Evolutionary conservation across 208 protist genomes (phyloP).

Genomic region (Zelonia costaricensis): DNA sequence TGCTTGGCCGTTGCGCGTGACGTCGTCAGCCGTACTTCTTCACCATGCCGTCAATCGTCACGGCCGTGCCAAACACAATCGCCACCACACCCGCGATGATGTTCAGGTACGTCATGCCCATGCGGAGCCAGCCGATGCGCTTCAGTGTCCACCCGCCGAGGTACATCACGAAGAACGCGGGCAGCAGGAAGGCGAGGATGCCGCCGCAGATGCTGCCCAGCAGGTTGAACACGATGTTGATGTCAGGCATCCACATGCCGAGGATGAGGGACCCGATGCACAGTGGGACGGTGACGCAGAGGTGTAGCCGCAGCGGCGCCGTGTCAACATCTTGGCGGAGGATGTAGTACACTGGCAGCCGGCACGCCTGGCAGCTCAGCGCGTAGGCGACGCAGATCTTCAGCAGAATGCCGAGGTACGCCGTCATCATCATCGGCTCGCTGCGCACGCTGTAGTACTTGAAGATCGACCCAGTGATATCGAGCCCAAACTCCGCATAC

Average conservation of each 20-base stretch:
- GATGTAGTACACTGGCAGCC: slow-evolving; percentile 44
- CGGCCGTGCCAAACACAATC: slow-evolving; percentile 58
- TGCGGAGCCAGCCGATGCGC: slow-evolving; percentile 30
- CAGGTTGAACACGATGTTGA: slow-evolving; percentile 70
- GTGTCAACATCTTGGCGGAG: slow-evolving; percentile 30
- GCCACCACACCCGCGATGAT: slow-evolving; percentile 54
- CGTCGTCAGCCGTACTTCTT: slow-evolving; percentile 11
- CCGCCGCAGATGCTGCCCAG: slow-evolving; percentile 60
- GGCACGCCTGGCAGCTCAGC: slow-evolving; percentile 37
- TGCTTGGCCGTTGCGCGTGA: too few relatives aligned
- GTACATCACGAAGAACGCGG: slow-evolving; percentile 62
- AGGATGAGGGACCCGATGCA: slow-evolving; percentile 36
- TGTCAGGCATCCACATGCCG: slow-evolving; percentile 63
- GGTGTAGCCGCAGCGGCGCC: slow-evolving; percentile 35
- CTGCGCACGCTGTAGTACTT: slow-evolving; percentile 29
- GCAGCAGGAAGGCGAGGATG: slow-evolving; percentile 62
- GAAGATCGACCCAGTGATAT: slow-evolving; percentile 37
- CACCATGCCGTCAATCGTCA: slow-evolving; percentile 42
- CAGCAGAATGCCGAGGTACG: slow-evolving; percentile 50
- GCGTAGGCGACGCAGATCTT: slow-evolving; percentile 62
- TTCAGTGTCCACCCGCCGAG: slow-evolving; percentile 40
- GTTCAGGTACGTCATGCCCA: slow-evolving; percentile 41
- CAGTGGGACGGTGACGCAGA: slow-evolving; percentile 30
- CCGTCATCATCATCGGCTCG: slow-evolving; percentile 46
- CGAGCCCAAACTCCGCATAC: slow-evolving; percentile 51